A percentile compares a stretch with the other conserved stretches of the same genome.
Conservation (phyloP, 2,329 filamentous ascomycete genomes). For the Nemania sp. region DNA sequence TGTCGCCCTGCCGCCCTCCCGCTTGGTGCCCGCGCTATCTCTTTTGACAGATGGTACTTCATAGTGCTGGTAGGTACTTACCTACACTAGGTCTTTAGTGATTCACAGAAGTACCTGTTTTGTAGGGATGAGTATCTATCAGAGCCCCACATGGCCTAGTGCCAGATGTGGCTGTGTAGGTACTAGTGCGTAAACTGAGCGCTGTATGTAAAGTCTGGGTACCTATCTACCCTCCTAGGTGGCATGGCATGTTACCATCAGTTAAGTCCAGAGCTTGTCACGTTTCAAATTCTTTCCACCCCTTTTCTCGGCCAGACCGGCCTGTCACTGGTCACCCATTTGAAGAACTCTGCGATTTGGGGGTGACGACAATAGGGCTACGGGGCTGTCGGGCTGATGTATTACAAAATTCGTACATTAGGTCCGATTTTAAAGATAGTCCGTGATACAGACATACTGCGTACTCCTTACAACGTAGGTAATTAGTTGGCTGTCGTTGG, state of each 20-base stretch:
- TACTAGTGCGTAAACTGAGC: too few species aligned
- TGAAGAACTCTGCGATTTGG: background rate
- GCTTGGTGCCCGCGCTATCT: background rate
- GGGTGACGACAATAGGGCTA: background rate
- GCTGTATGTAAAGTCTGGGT: background rate
- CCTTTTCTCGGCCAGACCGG: conserved; percentile 17
- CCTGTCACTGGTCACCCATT: background rate
- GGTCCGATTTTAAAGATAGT: too few species aligned
- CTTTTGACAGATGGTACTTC: too few species aligned
- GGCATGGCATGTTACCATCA: conserved; percentile 8
- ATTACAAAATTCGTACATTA: too few species aligned
- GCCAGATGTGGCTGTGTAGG: background rate
- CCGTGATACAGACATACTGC: too few species aligned
- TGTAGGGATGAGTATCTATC: background rate
- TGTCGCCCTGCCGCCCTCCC: conserved; percentile 11
- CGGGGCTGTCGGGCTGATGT: background rate
- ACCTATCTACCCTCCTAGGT: background rate
- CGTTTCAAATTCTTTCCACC: background rate
- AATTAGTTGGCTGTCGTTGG: too few species aligned
- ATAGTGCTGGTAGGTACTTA: background rate
- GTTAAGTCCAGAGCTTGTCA: background rate
- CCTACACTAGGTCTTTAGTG: too few species aligned
- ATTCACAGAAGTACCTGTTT: too few species aligned
- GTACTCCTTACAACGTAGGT: too few species aligned
- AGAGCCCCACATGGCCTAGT: background rate